These are phyloP conservation scores for Massospora cicadina DNA, from an alignment of 371 early-diverging fungal genomes.

Conservation along the genomic window DNA sequence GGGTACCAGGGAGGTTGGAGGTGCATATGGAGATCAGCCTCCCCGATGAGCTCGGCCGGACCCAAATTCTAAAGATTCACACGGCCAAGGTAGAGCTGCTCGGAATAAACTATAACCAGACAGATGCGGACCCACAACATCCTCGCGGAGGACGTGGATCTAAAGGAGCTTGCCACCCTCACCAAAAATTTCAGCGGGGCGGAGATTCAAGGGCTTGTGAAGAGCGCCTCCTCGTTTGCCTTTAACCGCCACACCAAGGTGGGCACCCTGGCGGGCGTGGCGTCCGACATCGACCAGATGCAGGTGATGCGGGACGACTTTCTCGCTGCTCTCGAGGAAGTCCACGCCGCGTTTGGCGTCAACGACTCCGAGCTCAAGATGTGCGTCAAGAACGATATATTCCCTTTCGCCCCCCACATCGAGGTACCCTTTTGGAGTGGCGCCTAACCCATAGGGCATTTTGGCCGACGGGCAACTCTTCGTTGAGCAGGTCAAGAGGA, in stretches of 20 bases:
- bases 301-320: conserved; percentile 89
- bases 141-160: conserved; percentile 73
- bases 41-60: conserved; percentile 82
- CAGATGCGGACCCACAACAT: conserved; percentile 79
- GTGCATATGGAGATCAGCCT: conserved; percentile 92
- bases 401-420: conserved; percentile 53
- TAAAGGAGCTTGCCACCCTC: conserved; percentile 71
- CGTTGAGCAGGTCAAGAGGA: conserved; percentile 72
- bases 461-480: conserved; percentile 65
- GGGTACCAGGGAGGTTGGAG: conserved; percentile 62
- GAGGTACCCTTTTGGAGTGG: conserved; percentile 23
- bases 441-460: conserved; percentile 27
- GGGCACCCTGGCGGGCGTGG: conserved; percentile 58
- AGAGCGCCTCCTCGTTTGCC: conserved; percentile 97
- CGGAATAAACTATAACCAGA: too few species aligned
- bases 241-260: conserved; percentile 95
- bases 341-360: conserved; percentile 95
- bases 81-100: conserved; percentile 57
- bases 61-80: conserved; percentile 90
- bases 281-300: conserved; percentile 71
- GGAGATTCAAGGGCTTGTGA: conserved; percentile 84
- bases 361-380: conserved; percentile 79
- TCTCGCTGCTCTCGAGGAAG: conserved; percentile 87
- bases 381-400: conserved; percentile 71
- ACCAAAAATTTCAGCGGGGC: conserved; percentile 99